Percentiles rank a stretch among this genome's conserved stretches.
Conservation (phyloP, 2,329 filamentous ascomycete species). For the Nectriaceae sp. region DNA sequence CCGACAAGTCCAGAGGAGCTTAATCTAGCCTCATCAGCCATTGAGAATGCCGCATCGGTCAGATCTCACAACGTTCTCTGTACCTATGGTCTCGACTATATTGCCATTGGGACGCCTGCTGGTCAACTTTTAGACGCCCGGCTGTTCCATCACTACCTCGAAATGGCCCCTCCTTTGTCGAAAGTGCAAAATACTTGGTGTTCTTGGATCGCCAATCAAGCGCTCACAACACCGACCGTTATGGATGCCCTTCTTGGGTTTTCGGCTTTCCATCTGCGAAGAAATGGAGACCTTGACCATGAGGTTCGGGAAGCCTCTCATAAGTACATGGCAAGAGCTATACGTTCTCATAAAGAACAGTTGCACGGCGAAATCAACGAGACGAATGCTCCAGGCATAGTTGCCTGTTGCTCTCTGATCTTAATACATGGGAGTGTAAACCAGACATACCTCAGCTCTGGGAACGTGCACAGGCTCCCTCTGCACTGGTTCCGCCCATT, state of each 20-base stretch:
- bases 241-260: conserved; percentile 13
- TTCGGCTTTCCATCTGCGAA: conserved; percentile 10
- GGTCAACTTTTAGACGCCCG: conserved; percentile 5
- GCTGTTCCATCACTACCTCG: conserved; percentile 10
- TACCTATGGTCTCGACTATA: not conserved
- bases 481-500: conserved; percentile 13
- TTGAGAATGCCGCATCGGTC: not conserved
- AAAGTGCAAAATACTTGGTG: conserved; percentile 1
- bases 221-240: not conserved
- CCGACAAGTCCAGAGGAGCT: not conserved
- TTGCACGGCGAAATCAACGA: not conserved
- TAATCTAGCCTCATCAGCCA: not conserved
- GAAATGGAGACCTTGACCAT: not conserved
- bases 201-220: conserved; percentile 6
- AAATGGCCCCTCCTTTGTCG: not conserved
- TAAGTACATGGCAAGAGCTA: conserved; percentile 9
- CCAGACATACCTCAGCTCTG: conserved; percentile 1
- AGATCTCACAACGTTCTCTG: not conserved
- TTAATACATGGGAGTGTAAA: conserved; percentile 11
- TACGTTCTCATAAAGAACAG: conserved; percentile 5
- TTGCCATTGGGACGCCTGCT: not conserved
- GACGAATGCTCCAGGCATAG: conserved; percentile 1
- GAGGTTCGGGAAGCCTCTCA: conserved; percentile 5
- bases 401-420: conserved; percentile 7
- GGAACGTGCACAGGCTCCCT: not conserved